A percentile compares a stretch with the other conserved stretches of the same genome.
Conservation (phyloP, 768 basidiomycete genomes). For the Leccinellum albellum region DNA sequence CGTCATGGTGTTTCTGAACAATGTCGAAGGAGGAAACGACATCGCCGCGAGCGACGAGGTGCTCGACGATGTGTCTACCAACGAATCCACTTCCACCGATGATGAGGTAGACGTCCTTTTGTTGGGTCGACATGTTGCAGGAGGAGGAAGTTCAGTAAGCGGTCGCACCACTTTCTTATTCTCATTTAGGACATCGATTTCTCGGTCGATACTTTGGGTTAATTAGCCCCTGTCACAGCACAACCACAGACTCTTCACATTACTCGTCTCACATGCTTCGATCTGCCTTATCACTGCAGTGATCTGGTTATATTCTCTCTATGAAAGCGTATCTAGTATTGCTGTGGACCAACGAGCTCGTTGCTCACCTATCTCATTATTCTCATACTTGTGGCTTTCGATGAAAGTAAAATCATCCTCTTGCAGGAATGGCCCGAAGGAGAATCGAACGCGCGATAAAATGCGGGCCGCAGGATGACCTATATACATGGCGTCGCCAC, state of each 20-base stretch:
- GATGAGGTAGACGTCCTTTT: slow-evolving; percentile 76
- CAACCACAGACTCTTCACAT: too few species aligned
- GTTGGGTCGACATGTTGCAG: slow-evolving; percentile 16
- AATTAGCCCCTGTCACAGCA: not conserved
- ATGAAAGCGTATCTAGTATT: too few species aligned
- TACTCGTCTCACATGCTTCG: too few species aligned
- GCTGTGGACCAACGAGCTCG: too few species aligned
- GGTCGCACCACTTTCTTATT: slow-evolving; percentile 7
- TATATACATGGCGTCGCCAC: too few species aligned
- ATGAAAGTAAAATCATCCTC: too few species aligned
- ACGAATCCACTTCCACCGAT: slow-evolving; percentile 94
- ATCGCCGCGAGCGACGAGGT: slow-evolving; percentile 74
- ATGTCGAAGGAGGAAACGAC: slow-evolving; percentile 86
- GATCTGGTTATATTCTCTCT: too few species aligned
- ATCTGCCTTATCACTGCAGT: too few species aligned
- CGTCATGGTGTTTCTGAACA: slow-evolving; percentile 84
- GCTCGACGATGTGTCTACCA: slow-evolving; percentile 87
- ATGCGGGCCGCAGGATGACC: not conserved
- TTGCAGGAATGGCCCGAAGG: not conserved
- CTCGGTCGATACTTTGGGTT: too few species aligned
- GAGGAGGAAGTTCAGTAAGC: not conserved
- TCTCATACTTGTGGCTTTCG: too few species aligned
- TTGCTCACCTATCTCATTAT: too few species aligned
- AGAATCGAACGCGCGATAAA: slow-evolving; percentile 5
- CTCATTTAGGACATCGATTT: too few species aligned